Conservation (phyloP, 1,139 yeast species). For the Protomyces inouyei region DNA sequence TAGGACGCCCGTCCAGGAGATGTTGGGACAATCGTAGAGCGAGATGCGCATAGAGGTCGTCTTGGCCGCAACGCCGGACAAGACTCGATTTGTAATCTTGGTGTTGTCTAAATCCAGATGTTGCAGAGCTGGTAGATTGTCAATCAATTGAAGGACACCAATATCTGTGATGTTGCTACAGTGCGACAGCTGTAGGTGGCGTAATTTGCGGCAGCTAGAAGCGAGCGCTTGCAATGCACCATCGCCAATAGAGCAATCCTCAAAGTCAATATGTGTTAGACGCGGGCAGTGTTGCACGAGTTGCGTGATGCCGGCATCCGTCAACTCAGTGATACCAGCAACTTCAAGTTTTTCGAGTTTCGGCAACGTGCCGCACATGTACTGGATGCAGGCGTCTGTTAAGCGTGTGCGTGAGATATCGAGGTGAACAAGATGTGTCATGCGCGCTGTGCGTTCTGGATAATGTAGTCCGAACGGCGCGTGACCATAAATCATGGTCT, state of each 20-base stretch:
- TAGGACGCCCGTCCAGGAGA: constrained; percentile 31
- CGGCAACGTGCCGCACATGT: constrained; percentile 29
- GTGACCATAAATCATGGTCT: constrained; percentile 28
- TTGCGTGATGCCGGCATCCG: constrained; percentile 28
- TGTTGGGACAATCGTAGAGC: constrained; percentile 31
- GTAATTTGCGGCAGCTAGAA: constrained; percentile 9
- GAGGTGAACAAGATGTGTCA: constrained; percentile 23
- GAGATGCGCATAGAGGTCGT: constrained; percentile 25
- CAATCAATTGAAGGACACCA: constrained; percentile 26
- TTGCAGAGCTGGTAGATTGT: constrained; percentile 21
- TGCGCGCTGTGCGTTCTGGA: constrained; percentile 9
- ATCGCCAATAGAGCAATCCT: constrained; percentile 28
- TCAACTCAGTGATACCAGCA: constrained; percentile 20
- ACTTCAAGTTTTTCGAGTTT: constrained; percentile 28
- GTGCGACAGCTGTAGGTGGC: constrained; percentile 31
- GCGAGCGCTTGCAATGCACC: constrained; percentile 25
- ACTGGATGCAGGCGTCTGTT: constrained; percentile 26
- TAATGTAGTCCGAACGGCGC: constrained; percentile 1
- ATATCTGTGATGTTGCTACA: constrained; percentile 28
- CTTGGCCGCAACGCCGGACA: constrained; percentile 11
- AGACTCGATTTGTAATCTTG: constrained; percentile 27
- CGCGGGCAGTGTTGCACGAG: constrained; percentile 27
- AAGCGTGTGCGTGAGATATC: constrained; percentile 24
- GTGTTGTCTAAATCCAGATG: constrained; percentile 32
- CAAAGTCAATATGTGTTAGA: constrained; percentile 32